phyloP scores from a whole-genome alignment of 2,329 filamentous ascomycete species.

The Dactylonectria macrodidyma region DNA sequence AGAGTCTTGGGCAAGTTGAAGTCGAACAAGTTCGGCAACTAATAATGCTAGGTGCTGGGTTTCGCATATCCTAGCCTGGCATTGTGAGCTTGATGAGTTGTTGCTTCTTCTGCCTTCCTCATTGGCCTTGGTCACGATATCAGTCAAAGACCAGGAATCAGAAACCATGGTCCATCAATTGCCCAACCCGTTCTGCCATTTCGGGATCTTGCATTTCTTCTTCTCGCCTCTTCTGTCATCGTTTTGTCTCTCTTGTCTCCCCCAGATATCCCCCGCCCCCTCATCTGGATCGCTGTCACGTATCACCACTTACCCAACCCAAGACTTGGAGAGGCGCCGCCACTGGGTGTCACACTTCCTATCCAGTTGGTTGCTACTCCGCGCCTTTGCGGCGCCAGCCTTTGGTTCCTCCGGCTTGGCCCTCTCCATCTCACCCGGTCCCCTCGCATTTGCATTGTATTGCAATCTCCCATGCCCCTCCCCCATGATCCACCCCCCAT shows the following conservation, averaged over 20 bases:
- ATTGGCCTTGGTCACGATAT: not conserved
- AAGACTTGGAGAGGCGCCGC: not conserved
- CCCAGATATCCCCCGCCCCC: not conserved
- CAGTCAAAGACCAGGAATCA: not conserved
- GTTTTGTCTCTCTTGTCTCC: not conserved
- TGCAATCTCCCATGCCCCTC: conserved; percentile 22
- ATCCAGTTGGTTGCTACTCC: conserved; percentile 1
- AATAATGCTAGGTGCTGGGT: conserved; percentile 4
- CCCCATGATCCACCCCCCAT: not conserved
- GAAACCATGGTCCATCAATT: conserved; percentile 1
- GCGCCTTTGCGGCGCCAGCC: conserved; percentile 1
- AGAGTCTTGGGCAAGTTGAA: not conserved
- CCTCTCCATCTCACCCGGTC: not conserved
- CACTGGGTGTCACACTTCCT: conserved; percentile 11
- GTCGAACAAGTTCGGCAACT: conserved; percentile 15
- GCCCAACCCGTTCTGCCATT: conserved; percentile 1
- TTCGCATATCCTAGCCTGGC: conserved; percentile 16
- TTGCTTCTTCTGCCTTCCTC: conserved; percentile 8
- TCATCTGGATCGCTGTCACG: no score
- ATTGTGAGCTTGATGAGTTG: conserved; percentile 3
- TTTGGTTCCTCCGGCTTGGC: conserved; percentile 3
- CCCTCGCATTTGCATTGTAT: conserved; percentile 19
- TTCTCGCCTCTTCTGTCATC: not conserved
- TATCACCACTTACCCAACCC: conserved; percentile 1
- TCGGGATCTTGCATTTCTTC: not conserved